These are phyloP conservation scores for Chaetothyriales sp. DNA, from an alignment of 2,329 filamentous ascomycete genomes.

Conservation along the genomic window DNA sequence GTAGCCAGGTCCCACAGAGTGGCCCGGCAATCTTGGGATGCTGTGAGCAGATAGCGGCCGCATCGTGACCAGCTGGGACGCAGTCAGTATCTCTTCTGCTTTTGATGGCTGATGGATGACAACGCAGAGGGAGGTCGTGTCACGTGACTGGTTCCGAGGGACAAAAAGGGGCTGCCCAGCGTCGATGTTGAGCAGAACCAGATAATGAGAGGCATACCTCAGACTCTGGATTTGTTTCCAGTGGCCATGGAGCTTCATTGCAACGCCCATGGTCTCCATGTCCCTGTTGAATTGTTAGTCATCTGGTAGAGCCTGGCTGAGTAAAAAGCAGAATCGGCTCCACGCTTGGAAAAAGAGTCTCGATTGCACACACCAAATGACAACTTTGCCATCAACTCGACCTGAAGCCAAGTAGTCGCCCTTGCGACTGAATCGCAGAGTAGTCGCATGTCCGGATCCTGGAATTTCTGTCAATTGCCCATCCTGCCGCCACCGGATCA, in stretches of 20 bases:
- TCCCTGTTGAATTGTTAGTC: conserved; percentile 34
- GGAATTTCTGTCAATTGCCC: background rate
- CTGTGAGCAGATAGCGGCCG: conserved; percentile 78
- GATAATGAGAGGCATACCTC: conserved; percentile 29
- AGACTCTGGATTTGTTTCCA: conserved; percentile 85
- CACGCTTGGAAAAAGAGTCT: background rate
- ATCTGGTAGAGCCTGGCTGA: background rate
- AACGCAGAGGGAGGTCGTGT: background rate
- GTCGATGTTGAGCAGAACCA: background rate
- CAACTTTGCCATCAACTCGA: conserved; percentile 79
- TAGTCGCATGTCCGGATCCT: conserved; percentile 50
- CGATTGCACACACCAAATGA: conserved; percentile 43
- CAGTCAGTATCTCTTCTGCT: background rate
- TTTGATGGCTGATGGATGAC: background rate
- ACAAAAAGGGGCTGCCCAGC: background rate
- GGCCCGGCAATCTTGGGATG: conserved; percentile 91
- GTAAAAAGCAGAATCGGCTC: background rate
- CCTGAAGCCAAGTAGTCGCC: conserved; percentile 92
- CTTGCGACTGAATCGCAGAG: conserved; percentile 75
- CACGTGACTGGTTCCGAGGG: background rate
- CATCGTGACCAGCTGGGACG: conserved; percentile 65
- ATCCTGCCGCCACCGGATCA: background rate
- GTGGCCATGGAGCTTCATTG: conserved; percentile 83
- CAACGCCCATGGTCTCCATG: conserved; percentile 91
- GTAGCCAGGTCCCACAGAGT: conserved; percentile 85